Conservation (phyloP, 2,329 filamentous ascomycete genomes). For the Sclerotinia trifoliorum region DNA sequence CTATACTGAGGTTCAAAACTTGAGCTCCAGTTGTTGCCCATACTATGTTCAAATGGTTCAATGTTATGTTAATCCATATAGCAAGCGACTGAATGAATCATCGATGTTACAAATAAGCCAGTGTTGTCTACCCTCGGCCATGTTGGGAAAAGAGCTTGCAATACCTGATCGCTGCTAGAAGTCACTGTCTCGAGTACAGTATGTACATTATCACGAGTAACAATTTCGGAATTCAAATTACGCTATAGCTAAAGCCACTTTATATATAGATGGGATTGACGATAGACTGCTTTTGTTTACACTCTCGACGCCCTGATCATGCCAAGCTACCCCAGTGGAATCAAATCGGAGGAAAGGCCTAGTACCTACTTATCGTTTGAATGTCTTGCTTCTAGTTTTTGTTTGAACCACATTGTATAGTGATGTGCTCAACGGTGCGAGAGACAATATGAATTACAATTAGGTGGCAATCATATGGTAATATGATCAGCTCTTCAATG, state of each 20-base stretch:
- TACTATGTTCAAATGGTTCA: not conserved
- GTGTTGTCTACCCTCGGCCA: not conserved
- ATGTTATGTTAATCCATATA: not conserved
- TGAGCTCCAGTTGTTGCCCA: not conserved
- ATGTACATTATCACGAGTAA: too few species aligned
- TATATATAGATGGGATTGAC: too few species aligned
- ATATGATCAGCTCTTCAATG: not conserved
- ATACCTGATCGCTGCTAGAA: not conserved
- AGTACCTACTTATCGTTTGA: not conserved
- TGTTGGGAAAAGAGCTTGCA: not conserved
- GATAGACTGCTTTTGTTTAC: too few species aligned
- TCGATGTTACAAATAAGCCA: not conserved
- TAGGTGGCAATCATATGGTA: fast-evolving
- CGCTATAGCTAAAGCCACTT: too few species aligned
- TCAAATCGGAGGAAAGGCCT: not conserved
- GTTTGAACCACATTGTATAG: not conserved
- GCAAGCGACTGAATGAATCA: not conserved
- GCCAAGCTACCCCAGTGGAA: not conserved
- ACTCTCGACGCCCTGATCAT: too few species aligned
- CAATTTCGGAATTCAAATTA: too few species aligned
- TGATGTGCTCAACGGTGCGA: not conserved
- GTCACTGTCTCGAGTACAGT: too few species aligned
- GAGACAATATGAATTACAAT: too few species aligned
- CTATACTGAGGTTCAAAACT: not conserved
- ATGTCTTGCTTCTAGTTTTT: not conserved